Evolutionary conservation across 306 rosid genomes (phyloP).

Genomic region (Purshia tridentata): DNA sequence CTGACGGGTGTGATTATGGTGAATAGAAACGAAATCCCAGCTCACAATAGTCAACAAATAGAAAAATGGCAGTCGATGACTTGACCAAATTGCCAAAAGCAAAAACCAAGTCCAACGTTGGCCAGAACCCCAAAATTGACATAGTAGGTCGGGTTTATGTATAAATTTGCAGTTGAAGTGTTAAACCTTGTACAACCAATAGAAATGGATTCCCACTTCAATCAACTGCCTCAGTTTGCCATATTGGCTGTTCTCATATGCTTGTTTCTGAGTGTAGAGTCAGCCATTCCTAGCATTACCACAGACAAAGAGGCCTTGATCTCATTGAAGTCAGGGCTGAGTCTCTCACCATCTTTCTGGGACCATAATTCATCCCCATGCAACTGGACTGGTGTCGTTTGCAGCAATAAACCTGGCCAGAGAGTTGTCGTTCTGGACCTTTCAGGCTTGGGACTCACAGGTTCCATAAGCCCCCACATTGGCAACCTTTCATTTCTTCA

Average conservation of each 20-base stretch:
- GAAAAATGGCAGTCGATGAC: too few relatives aligned
- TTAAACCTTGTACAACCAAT: too few relatives aligned
- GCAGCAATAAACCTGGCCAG: slow-evolving; percentile 24
- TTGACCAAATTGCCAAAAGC: too few relatives aligned
- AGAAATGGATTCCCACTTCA: slow-evolving; percentile 36
- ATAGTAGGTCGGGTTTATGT: too few relatives aligned
- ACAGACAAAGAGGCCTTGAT: slow-evolving; percentile 63
- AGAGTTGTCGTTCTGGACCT: slow-evolving; percentile 56
- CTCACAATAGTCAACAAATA: not conserved
- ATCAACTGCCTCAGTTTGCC: slow-evolving; percentile 12
- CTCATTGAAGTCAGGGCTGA: slow-evolving; percentile 47
- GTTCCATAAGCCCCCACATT: slow-evolving; percentile 44
- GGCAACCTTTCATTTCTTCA: slow-evolving; percentile 57
- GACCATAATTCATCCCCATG: slow-evolving; percentile 44
- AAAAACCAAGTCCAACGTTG: too few relatives aligned
- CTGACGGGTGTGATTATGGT: too few relatives aligned
- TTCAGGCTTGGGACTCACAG: slow-evolving; percentile 47
- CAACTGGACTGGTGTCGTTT: slow-evolving; percentile 64
- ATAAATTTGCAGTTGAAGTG: too few relatives aligned
- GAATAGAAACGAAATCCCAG: not conserved
- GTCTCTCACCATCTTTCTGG: slow-evolving; percentile 43
- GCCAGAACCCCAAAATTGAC: too few relatives aligned
- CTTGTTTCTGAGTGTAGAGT: slow-evolving; percentile 27
- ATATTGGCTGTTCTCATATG: slow-evolving; percentile 8
- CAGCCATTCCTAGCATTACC: slow-evolving; percentile 37